Base-by-base conservation (phyloP, 805 yeast species). In the Kuraishia capsulata region DNA sequence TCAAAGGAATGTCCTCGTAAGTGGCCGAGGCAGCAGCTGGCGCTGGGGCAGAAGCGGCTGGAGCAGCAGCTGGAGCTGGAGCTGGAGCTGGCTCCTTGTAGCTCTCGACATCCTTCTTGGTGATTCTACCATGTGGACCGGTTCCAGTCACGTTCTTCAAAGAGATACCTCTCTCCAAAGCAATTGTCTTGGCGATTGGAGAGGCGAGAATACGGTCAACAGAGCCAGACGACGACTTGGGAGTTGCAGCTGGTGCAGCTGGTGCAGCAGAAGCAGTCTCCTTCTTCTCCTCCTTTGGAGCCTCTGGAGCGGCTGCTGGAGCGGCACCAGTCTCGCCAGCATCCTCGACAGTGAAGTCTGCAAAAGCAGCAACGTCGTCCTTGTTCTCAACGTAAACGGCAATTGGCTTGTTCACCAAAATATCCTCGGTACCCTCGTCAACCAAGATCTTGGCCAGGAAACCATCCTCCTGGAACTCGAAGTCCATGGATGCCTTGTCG, bases 401-500 rank as follows among this genome's bases (percentile, higher is more conserved):
- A 60, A 92, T 84, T 54, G 98, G 97, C 65, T 81, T 79, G 54
- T 95, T 95, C 35, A 92, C 96, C 29, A 94, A 92, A 39, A 90
- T 69, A 56, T 90, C 96, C 62, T 86, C 81, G 39, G 95, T 65
- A 39, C 97, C 96, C 42, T 77, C 87, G 24, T 75, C 86, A 44
- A 87, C 73, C 47, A 88, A 65, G 52, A 85, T 81, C 70, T 88
- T 86, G 46, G 96, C 96, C 54, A 88, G 66, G 67, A 56, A 88
- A 38, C 96, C 96, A 46, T 90, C 98, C 56, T 89, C 97, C 69
- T 89, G 97, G 72, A 89, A 90, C 67, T 89, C 97, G 52, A 87
- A 90, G 67, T 89, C 97, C 96, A 89, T 90, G 44, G 88, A 79
- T 39, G 97, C 97, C 71, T 89, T 89, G 63, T 89, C 98, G 50